These are phyloP conservation scores for Hypoxylon rubiginosum DNA, from an alignment of 2,329 filamentous ascomycete species.

Conservation along the genomic window DNA sequence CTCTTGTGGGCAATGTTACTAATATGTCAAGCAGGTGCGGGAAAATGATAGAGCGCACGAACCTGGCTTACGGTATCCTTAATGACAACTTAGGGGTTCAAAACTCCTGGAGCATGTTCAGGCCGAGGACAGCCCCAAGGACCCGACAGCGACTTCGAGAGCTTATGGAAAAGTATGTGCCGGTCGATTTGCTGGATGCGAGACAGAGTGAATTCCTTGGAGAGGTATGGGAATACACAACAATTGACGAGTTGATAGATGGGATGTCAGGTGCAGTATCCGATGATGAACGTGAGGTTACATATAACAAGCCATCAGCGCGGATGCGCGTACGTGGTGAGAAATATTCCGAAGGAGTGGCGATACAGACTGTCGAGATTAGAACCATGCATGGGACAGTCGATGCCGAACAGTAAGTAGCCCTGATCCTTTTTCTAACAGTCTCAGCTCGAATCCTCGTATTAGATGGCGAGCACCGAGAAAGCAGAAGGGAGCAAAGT, in stretches of 20 bases:
- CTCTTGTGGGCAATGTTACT: background rate
- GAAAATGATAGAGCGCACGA: constrained; percentile 8
- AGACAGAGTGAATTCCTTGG: background rate
- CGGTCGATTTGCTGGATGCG: background rate
- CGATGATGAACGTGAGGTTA: background rate
- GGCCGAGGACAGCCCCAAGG: background rate
- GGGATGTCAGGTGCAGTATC: background rate
- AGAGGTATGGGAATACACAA: constrained; percentile 16
- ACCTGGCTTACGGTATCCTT: constrained; percentile 26
- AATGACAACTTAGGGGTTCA: background rate
- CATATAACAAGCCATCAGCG: background rate
- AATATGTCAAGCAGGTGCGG: constrained; percentile 28
- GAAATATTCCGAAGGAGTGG: constrained; percentile 4
- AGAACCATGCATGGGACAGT: constrained; percentile 44
- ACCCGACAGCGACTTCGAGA: background rate
- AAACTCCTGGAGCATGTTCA: background rate
- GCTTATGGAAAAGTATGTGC: background rate
- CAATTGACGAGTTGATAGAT: constrained; percentile 5
- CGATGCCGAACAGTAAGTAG: constrained; percentile 41
- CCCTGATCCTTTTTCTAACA: background rate
- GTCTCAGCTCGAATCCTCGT: background rate
- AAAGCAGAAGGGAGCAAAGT: background rate
- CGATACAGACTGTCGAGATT: constrained; percentile 25
- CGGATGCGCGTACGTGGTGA: constrained; percentile 18
- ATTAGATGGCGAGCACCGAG: background rate